phyloP scores from a whole-genome alignment of 169 alveolate species.

The Theileria parva region DNA sequence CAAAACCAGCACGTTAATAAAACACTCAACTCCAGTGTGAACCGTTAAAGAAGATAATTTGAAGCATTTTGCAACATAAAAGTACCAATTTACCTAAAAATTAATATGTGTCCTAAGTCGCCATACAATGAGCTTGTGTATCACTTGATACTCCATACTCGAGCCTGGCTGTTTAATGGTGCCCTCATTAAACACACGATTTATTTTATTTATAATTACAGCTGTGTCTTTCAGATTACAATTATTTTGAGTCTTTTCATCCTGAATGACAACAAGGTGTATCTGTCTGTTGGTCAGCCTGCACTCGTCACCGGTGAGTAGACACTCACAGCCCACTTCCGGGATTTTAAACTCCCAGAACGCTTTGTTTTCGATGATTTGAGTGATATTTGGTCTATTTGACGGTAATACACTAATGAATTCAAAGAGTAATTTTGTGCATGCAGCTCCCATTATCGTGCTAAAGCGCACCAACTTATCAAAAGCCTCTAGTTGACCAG shows the following conservation, averaged over 20 bases:
- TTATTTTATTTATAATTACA: no score
- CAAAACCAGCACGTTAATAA: neutral
- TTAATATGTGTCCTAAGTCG: neutral
- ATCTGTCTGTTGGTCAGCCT: neutral
- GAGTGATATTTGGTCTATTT: neutral
- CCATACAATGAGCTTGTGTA: neutral
- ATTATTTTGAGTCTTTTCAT: neutral
- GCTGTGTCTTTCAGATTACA: neutral
- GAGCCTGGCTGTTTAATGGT: neutral
- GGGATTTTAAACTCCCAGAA: neutral
- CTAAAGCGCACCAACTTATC: neutral
- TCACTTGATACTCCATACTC: neutral
- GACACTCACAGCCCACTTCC: neutral
- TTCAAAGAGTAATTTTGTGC: neutral
- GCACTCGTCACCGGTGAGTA: neutral
- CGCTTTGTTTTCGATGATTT: neutral
- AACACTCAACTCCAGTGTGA: constrained; percentile 7
- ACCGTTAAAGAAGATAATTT: constrained; percentile 7
- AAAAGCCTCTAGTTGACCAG: constrained; percentile 3
- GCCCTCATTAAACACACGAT: neutral
- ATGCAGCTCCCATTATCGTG: neutral
- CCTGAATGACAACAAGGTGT: neutral
- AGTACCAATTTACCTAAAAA: constrained; percentile 11
- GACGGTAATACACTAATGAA: neutral
- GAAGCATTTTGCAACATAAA: neutral